Evolutionary conservation across 352 stramenopile genomes (phyloP).

Genomic region (Peronospora tabacina): DNA sequence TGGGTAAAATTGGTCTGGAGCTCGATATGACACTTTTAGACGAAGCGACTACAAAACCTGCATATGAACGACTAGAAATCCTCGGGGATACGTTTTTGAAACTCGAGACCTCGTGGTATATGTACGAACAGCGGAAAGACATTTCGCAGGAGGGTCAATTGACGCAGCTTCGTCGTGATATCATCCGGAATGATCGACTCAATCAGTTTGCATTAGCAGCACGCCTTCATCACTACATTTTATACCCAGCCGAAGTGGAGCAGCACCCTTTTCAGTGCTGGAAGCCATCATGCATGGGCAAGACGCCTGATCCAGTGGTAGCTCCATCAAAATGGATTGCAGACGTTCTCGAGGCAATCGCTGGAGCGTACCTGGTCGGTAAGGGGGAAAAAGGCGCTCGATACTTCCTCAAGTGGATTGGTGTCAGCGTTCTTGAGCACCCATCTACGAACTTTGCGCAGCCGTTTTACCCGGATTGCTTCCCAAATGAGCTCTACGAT

Average conservation of each 20-base stretch:
- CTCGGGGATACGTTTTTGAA: constrained; percentile 82
- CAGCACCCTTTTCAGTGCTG: constrained; percentile 78
- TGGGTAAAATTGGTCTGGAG: constrained; percentile 65
- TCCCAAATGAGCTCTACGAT: constrained; percentile 54
- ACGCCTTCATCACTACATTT: constrained; percentile 67
- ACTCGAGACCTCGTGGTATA: constrained; percentile 80
- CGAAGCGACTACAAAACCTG: constrained; percentile 77
- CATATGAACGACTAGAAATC: constrained; percentile 79
- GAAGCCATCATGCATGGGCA: constrained; percentile 85
- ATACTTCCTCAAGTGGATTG: constrained; percentile 72
- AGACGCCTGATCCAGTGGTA: constrained; percentile 61
- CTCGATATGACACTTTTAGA: constrained; percentile 67
- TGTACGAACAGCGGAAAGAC: constrained; percentile 68
- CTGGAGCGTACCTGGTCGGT: constrained; percentile 67
- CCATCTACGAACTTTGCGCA: constrained; percentile 33
- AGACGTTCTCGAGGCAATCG: constrained; percentile 77
- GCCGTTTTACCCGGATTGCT: constrained; percentile 61
- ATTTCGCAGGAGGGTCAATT: constrained; percentile 65
- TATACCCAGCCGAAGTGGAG: constrained; percentile 71
- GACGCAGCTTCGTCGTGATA: constrained; percentile 68
- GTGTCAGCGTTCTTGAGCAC: constrained; percentile 47
- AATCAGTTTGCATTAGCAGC: constrained; percentile 58
- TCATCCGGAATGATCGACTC: constrained; percentile 81
- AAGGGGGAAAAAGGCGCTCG: constrained; percentile 62
- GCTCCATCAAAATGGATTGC: constrained; percentile 80